A percentile compares a stretch with the other conserved stretches of the same genome.
Evolutionary conservation across 225 moss, liverwort and hornwort species (phyloP).

Genomic region (Sphagnum contortum): DNA sequence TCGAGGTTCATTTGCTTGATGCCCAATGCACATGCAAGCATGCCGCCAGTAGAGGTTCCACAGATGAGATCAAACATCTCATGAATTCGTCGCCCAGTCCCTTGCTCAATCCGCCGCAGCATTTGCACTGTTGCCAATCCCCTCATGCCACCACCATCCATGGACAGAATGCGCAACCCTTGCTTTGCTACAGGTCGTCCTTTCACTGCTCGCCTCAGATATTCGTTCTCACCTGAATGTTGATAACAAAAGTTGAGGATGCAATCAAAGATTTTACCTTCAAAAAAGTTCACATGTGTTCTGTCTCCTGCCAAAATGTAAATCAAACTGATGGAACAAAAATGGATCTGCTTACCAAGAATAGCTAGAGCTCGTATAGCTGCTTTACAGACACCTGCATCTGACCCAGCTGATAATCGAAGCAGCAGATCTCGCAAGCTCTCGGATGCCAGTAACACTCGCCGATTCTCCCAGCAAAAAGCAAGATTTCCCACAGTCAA

Average conservation of each 20-base stretch:
- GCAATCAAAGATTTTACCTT: too few species aligned
- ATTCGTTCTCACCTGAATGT: constrained; percentile 92
- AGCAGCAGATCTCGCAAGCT: constrained; percentile 90
- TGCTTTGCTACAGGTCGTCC: constrained; percentile 75
- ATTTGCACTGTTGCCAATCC: constrained; percentile 95
- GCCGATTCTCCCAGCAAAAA: constrained; percentile 92
- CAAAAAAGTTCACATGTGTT: constrained; percentile 1
- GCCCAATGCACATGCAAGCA: constrained; percentile 98
- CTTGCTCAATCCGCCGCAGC: constrained; percentile 78
- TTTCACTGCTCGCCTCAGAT: constrained; percentile 77
- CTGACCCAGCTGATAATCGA: constrained; percentile 73
- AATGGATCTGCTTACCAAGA: constrained; percentile 50
- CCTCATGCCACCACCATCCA: constrained; percentile 99
- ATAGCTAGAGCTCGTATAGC: constrained; percentile 94
- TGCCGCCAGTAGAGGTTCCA: constrained; percentile 98
- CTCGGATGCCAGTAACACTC: constrained; percentile 88
- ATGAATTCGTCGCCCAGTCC: constrained; percentile 86
- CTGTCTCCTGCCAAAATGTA: neutral
- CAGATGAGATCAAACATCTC: constrained; percentile 99
- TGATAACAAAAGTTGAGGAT: constrained; percentile 1
- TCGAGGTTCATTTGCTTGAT: constrained; percentile 88
- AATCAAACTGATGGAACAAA: neutral
- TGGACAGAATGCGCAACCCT: constrained; percentile 93
- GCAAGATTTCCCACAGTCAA: constrained; percentile 91
- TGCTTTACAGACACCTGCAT: constrained; percentile 80